phyloP scores from a whole-genome alignment of 1,139 yeast genomes.

The Yamadazyma jaroonii region DNA sequence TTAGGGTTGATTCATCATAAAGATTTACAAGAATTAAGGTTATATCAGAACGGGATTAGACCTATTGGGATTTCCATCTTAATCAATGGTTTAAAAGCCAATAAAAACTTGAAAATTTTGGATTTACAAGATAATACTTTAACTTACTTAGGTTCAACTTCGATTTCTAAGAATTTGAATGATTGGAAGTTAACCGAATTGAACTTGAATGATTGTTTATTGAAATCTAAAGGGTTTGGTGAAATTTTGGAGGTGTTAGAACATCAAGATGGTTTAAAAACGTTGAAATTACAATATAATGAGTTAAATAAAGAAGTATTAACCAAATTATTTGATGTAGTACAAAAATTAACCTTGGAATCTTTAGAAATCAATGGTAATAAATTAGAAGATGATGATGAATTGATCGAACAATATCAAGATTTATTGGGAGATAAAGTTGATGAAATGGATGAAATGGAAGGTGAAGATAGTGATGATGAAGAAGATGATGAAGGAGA shows the following conservation, averaged over 20 bases:
- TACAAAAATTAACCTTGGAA: slow-evolving; percentile 58
- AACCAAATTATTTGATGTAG: slow-evolving; percentile 50
- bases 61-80: slow-evolving; percentile 84
- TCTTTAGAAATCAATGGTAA: slow-evolving; percentile 87
- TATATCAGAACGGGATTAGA: slow-evolving; percentile 95
- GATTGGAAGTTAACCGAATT: slow-evolving; percentile 62
- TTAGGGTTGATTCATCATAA: slow-evolving; percentile 75
- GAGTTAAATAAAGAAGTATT: slow-evolving; percentile 75
- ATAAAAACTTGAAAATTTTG: slow-evolving; percentile 59
- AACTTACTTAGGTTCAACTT: slow-evolving; percentile 67
- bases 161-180: slow-evolving; percentile 45
- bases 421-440: slow-evolving; percentile 68
- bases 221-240: slow-evolving; percentile 73
- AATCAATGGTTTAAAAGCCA: slow-evolving; percentile 68
- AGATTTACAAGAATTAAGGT: slow-evolving; percentile 67
- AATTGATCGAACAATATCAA: slow-evolving; percentile 29
- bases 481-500: slow-evolving; percentile 66
- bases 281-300: slow-evolving; percentile 80
- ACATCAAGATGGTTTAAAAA: slow-evolving; percentile 39
- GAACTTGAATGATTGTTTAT: slow-evolving; percentile 83
- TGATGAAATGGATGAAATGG: slow-evolving; percentile 88
- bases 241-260: slow-evolving; percentile 45
- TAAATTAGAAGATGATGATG: slow-evolving; percentile 56
- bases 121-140: slow-evolving; percentile 96
- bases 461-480: slow-evolving; percentile 81